These are phyloP conservation scores for Leptodontidium sp. DNA, from an alignment of 2,329 filamentous ascomycete genomes.

Conservation along the genomic window DNA sequence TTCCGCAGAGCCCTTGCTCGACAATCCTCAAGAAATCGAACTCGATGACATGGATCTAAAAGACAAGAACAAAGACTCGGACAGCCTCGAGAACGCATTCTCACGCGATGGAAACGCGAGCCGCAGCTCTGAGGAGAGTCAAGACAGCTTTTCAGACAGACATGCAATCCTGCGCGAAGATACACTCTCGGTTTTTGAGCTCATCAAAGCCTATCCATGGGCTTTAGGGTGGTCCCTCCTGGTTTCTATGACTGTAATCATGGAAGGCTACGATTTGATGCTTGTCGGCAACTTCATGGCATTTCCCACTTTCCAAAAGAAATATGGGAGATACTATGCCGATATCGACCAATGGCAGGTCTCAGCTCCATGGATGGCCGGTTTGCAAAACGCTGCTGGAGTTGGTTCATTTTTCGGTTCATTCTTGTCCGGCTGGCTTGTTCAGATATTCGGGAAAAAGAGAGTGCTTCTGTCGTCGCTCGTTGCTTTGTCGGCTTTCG, in stretches of 20 bases:
- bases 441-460: slow-evolving; percentile 57
- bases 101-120: neutral
- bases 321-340: slow-evolving; percentile 31
- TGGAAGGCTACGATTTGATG: slow-evolving; percentile 34
- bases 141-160: neutral
- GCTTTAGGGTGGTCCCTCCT: slow-evolving; percentile 33
- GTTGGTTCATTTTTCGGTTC: slow-evolving; percentile 44
- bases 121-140: neutral
- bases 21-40: neutral
- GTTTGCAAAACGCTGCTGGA: slow-evolving; percentile 32
- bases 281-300: slow-evolving; percentile 36
- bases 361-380: slow-evolving; percentile 36
- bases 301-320: slow-evolving; percentile 32
- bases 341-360: slow-evolving; percentile 26
- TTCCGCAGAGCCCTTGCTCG: neutral
- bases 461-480: slow-evolving; percentile 55
- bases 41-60: neutral
- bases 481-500: slow-evolving; percentile 53
- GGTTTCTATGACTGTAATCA: slow-evolving; percentile 35
- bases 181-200: neutral
- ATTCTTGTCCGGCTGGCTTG: slow-evolving; percentile 55
- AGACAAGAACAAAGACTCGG: neutral
- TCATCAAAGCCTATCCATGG: slow-evolving; percentile 79
- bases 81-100: neutral
- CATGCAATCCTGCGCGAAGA: neutral